Base-by-base conservation (phyloP, 108 stramenopile species). In the Aurantiochytrium sp. region DNA sequence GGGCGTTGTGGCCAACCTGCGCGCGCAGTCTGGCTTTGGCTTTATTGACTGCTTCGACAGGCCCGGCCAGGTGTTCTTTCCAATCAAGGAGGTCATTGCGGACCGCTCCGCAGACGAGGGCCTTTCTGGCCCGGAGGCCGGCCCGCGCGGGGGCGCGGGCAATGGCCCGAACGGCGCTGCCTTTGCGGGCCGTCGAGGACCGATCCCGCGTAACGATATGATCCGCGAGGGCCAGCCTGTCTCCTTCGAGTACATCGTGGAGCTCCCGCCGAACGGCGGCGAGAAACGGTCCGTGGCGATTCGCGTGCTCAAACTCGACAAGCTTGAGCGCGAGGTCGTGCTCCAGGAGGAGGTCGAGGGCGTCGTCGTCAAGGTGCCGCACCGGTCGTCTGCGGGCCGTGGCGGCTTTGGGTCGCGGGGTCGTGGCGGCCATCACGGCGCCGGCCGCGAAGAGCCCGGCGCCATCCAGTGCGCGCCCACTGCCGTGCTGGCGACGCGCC, bases 51-150 rank as follows among this genome's bases (percentile, higher is more conserved):
- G 73, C 32, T 24, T 48, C 24, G 73, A 81, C 39, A 6, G 73
- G 1, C 73, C 73, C 27, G 73, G 73, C 6, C 73, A 81, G 30
- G 45, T 81, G 19, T 81, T 81, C 30, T 81, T 81, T n/a, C 73
- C 73, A 6, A 41, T 81, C 39, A 81, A 81, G 73, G 73, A 81
- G 32, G 73, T 81, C 3, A 81, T 81, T 42, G 36, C 42, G n/a
- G 45, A 48, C 2, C 73, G 73, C 32, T 81, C 73, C n/a, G 12
- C 50, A 1, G 39, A 41, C n/a, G 73, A 48, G 10, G 45, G 32
- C 1, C 6, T 6, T n/a, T 6, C n/a, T n/a, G n/a, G n/a, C n/a
- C n/a, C n/a, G n/a, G n/a, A n/a, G n/a, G n/a, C n/a, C n/a, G n/a
- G n/a, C n/a, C n/a, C n/a, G n/a, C n/a, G n/a, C n/a, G n/a, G n/a